These are phyloP conservation scores for Candida sanyaensis DNA, from an alignment of 1,139 yeast genomes.

Conservation along the genomic window DNA sequence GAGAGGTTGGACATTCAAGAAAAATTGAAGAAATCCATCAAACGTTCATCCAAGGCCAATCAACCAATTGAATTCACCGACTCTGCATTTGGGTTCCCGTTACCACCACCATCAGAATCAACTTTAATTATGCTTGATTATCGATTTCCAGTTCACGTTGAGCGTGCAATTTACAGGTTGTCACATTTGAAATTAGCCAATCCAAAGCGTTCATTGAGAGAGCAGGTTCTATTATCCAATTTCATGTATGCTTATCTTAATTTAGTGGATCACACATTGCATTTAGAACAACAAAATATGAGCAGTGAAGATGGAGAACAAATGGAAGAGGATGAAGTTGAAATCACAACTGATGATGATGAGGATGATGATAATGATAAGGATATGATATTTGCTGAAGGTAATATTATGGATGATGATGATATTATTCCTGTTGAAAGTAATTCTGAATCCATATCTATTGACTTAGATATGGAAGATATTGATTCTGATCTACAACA, in stretches of 20 bases:
- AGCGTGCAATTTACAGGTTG: slow-evolving; percentile 89
- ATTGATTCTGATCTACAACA: slow-evolving; percentile 1
- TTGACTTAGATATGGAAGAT: slow-evolving; percentile 12
- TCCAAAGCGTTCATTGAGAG: slow-evolving; percentile 85
- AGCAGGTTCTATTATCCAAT: slow-evolving; percentile 89
- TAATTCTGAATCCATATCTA: slow-evolving; percentile 1
- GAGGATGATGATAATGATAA: slow-evolving; percentile 5
- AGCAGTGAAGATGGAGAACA: slow-evolving; percentile 15
- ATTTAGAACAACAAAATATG: slow-evolving; percentile 57
- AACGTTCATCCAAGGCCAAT: slow-evolving; percentile 50
- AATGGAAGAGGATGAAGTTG: slow-evolving; percentile 13
- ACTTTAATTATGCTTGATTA: slow-evolving; percentile 79
- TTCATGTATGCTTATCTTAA: slow-evolving; percentile 97
- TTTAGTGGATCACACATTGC: slow-evolving; percentile 85
- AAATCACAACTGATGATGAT: slow-evolving; percentile 13
- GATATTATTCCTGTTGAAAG: slow-evolving; percentile 7
- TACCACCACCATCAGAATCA: slow-evolving; percentile 76
- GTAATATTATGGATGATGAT: slow-evolving; percentile 8
- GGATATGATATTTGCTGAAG: slow-evolving; percentile 6
- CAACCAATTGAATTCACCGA: slow-evolving; percentile 79
- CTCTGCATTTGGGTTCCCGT: slow-evolving; percentile 83
- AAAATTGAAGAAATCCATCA: slow-evolving; percentile 45
- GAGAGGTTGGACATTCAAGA: slow-evolving; percentile 49
- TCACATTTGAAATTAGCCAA: slow-evolving; percentile 93
- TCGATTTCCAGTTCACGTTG: slow-evolving; percentile 92